Percentiles rank a stretch among this genome's conserved stretches.
These are phyloP conservation scores for Termitomyces sp. DNA, from an alignment of 768 basidiomycete species.

Conservation along the genomic window DNA sequence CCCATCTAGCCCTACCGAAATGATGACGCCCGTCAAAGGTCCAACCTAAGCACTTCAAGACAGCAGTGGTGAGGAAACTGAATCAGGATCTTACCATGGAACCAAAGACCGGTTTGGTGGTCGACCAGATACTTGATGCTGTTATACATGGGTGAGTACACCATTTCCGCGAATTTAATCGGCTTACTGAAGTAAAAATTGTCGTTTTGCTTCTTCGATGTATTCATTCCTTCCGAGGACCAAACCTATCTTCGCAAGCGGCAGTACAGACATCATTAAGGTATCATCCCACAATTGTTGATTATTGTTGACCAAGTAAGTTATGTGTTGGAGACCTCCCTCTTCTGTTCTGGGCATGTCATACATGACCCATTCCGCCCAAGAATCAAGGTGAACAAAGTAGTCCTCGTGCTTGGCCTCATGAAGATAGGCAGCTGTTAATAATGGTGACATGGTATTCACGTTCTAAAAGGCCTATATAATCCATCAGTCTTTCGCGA, in stretches of 20 bases:
- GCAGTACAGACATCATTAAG: constrained; percentile 54
- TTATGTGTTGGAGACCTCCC: constrained; percentile 43
- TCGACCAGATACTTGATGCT: constrained; percentile 43
- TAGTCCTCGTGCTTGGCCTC: constrained; percentile 28
- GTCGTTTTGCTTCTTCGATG: constrained; percentile 49
- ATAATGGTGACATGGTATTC: constrained; percentile 51
- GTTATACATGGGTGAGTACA: not conserved
- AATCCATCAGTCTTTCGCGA: not conserved
- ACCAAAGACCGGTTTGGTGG: constrained; percentile 38
- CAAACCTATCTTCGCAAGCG: constrained; percentile 49
- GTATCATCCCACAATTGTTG: constrained; percentile 56
- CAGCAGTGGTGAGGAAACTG: not conserved
- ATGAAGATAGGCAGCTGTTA: constrained; percentile 40
- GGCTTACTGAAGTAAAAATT: constrained; percentile 42
- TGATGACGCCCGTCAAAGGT: constrained; percentile 41
- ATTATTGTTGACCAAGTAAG: constrained; percentile 33
- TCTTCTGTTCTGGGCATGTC: constrained; percentile 42
- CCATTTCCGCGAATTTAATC: not conserved
- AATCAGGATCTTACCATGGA: constrained; percentile 31
- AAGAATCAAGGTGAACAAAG: constrained; percentile 34
- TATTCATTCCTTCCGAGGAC: constrained; percentile 45
- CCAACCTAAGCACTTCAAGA: constrained; percentile 26
- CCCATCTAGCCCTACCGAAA: constrained; percentile 45
- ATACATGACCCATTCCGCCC: constrained; percentile 50
- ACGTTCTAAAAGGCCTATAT: constrained; percentile 33